Evolutionary conservation across 352 stramenopile genomes (phyloP).

Genomic region (Phytophthora pistaciae): DNA sequence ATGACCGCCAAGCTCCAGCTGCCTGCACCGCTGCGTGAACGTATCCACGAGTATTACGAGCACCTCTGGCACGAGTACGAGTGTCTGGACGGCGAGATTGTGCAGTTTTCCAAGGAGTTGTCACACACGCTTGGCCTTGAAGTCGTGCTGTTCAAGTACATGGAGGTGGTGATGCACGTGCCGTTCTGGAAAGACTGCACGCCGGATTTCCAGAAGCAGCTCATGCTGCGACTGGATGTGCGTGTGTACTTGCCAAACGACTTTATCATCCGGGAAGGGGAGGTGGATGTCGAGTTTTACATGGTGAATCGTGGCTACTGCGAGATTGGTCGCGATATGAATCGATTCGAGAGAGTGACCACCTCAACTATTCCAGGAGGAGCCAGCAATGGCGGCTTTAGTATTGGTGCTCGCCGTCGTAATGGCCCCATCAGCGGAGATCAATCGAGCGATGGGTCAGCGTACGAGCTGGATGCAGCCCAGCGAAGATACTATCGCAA

Average conservation of each 20-base stretch:
- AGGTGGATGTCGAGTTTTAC: slow-evolving; percentile 73
- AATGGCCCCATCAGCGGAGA: neutral
- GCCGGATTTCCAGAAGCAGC: slow-evolving; percentile 74
- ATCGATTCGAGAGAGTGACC: slow-evolving; percentile 44
- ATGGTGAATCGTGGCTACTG: slow-evolving; percentile 76
- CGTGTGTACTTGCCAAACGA: slow-evolving; percentile 81
- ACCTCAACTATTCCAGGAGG: slow-evolving; percentile 11
- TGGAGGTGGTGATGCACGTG: slow-evolving; percentile 67
- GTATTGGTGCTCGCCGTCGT: slow-evolving; percentile 11
- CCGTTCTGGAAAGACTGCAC: slow-evolving; percentile 64
- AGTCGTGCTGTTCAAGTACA: slow-evolving; percentile 70
- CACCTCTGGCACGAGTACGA: slow-evolving; percentile 76
- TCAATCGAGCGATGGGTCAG: slow-evolving; percentile 18
- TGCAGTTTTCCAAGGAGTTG: slow-evolving; percentile 56
- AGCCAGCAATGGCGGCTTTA: slow-evolving; percentile 7
- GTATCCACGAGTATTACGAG: slow-evolving; percentile 74
- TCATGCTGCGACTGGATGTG: slow-evolving; percentile 62
- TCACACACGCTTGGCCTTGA: slow-evolving; percentile 66
- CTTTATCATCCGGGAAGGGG: slow-evolving; percentile 69
- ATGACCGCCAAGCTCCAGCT: slow-evolving; percentile 67
- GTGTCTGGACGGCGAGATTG: slow-evolving; percentile 65
- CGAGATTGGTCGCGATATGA: slow-evolving; percentile 37
- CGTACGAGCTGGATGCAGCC: slow-evolving; percentile 31
- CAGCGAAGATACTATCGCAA: slow-evolving; percentile 27
- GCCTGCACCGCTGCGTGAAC: slow-evolving; percentile 52